phyloP scores from a whole-genome alignment of 169 alveolate species.

The Toxoplasma gondii region DNA sequence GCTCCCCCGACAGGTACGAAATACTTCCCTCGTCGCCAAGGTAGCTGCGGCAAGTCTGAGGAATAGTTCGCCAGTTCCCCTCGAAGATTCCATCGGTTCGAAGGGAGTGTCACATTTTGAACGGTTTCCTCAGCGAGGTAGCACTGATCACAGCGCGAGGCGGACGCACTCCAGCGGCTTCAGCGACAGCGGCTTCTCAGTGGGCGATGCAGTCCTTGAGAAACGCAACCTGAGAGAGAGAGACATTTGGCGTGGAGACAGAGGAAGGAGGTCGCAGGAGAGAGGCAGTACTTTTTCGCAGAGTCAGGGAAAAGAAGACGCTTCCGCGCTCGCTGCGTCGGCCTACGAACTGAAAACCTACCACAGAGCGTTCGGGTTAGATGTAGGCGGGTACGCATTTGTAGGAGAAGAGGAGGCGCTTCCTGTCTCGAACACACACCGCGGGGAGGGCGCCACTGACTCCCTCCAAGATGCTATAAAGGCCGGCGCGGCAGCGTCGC shows the following conservation, averaged over 20 bases:
- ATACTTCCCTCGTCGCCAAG: background rate
- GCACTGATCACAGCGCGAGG: background rate
- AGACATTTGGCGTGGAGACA: too few relatives aligned
- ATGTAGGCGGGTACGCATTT: conserved; percentile 39
- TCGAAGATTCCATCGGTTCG: background rate
- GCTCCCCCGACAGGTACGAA: background rate
- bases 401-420: conserved; percentile 4
- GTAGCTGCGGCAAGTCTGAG: background rate
- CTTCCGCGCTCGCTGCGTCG: background rate
- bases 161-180: background rate
- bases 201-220: too few relatives aligned
- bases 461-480: background rate
- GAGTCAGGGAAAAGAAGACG: background rate
- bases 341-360: conserved; percentile 34
- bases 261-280: background rate
- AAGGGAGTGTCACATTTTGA: too few relatives aligned
- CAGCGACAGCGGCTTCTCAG: background rate
- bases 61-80: background rate
- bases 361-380: conserved; percentile 49
- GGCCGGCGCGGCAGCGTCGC: conserved; percentile 15
- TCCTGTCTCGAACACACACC: background rate
- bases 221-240: too few relatives aligned
- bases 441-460: background rate
- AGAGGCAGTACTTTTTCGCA: background rate
- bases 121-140: too few relatives aligned